Evolutionary conservation across 2,329 filamentous ascomycete genomes (phyloP), one percentile per base, ranked within the genome.

Genomic region (Microdochium paspali): DNA sequence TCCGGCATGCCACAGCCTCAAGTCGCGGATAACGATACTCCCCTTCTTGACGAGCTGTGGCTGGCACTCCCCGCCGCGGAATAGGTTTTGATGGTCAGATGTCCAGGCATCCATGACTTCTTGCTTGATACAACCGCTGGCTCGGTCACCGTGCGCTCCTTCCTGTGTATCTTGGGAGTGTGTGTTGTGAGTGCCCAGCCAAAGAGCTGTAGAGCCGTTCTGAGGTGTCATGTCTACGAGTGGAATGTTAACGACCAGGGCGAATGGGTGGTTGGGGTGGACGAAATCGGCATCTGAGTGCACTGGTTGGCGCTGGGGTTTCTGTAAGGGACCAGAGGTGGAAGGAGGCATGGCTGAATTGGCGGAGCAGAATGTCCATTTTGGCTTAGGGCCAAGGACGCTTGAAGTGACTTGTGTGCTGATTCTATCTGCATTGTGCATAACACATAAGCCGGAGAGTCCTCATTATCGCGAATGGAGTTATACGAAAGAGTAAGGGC

Each of bases 1-100:
- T 0, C 79, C 80, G 0, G 77, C 78, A 57, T 84, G 79, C 79
- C 80, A 84, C 4, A 82, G 68, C 23, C 79, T 64, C 46, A 84
- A 59, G 56, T 84, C 80, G 2, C 81, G 68, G 25, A 84, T 56
- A 30, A 82, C 66, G 21, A 83, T 57, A 32, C 74, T 73, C 0
- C 80, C 78, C 53, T 77, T 79, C 30, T 66, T 65, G 1, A 80
- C 68, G n/a, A n/a, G n/a, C 2, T 61, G 47, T 0, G 77, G 75
- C 54, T 81, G 77, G 10, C 69, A 57, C 0, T 75, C 75, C 5
- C 70, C 31, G 31, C 31, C 31, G 31, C 26, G 26, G 26, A 28
- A 28, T 13, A 13, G 26, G 26, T 28, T 28, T 13, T 35, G 66
- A 6, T 69, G 59, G 2, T 64, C 53, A 3, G 54, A 47, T 2